phyloP scores from a whole-genome alignment of 352 stramenopile genomes.

The Globisporangium emineosum region DNA sequence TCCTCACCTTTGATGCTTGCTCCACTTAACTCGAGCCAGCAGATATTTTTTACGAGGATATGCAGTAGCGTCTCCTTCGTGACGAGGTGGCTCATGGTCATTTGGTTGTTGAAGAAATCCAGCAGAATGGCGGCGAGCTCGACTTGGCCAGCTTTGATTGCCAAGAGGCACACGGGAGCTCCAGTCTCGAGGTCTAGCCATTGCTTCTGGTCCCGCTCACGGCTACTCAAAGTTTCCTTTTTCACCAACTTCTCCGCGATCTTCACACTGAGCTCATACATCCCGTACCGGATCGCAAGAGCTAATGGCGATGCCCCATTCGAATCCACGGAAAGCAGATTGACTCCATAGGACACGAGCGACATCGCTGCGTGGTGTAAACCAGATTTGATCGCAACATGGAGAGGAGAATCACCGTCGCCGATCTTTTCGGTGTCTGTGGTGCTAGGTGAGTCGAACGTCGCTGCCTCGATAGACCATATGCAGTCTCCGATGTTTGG shows the following conservation, averaged over 20 bases:
- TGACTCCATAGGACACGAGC: slow-evolving; percentile 45
- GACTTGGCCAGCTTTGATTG: slow-evolving; percentile 52
- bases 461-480: slow-evolving; percentile 16
- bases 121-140: slow-evolving; percentile 58
- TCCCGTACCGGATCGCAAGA: slow-evolving; percentile 53
- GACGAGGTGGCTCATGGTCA: slow-evolving; percentile 18
- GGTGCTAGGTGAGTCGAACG: no score
- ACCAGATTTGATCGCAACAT: slow-evolving; percentile 58
- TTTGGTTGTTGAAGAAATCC: slow-evolving; percentile 27
- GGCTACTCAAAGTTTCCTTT: background rate
- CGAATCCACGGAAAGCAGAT: slow-evolving; percentile 38
- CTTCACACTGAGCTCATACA: slow-evolving; percentile 47
- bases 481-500: slow-evolving; percentile 22
- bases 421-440: slow-evolving; percentile 15
- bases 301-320: slow-evolving; percentile 36
- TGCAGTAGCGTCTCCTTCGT: slow-evolving; percentile 41
- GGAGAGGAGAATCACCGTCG: slow-evolving; percentile 42
- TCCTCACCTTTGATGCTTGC: background rate
- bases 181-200: slow-evolving; percentile 58
- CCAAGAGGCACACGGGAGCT: slow-evolving; percentile 38
- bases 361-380: slow-evolving; percentile 35
- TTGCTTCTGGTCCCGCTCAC: slow-evolving; percentile 2
- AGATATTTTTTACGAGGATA: slow-evolving; percentile 41
- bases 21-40: slow-evolving; percentile 29
- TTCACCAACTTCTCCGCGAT: slow-evolving; percentile 14